Conservation (phyloP, 106 monocot genomes). For the Posidonia australis region DNA sequence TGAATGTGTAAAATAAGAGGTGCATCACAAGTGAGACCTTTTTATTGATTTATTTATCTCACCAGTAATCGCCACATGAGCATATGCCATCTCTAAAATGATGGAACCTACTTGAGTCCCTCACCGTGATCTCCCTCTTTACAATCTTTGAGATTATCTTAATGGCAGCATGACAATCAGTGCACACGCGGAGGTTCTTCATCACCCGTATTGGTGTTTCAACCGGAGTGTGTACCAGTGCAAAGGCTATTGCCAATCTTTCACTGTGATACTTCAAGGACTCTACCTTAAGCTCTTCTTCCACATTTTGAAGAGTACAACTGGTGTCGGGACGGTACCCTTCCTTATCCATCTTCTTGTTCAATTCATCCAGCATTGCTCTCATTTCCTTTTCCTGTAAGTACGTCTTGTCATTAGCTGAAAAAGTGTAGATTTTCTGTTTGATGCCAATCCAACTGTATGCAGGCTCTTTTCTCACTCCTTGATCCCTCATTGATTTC, state of each 20-base stretch:
- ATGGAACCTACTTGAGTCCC: conserved; percentile 65
- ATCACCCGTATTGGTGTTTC: conserved; percentile 56
- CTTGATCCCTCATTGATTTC: conserved; percentile 62
- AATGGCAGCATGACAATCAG: conserved; percentile 60
- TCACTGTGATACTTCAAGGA: conserved; percentile 75
- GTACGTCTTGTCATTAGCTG: conserved; percentile 34
- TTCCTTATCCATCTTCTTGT: conserved; percentile 36
- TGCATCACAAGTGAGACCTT: neutral
- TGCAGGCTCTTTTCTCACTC: conserved; percentile 61
- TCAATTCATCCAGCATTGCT: conserved; percentile 27
- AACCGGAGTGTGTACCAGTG: conserved; percentile 32
- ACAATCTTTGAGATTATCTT: conserved; percentile 56
- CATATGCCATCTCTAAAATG: conserved; percentile 70
- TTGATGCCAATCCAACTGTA: conserved; percentile 84
- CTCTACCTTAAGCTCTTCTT: conserved; percentile 47
- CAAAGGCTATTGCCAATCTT: conserved; percentile 67
- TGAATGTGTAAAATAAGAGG: too few relatives aligned
- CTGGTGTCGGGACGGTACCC: conserved; percentile 53
- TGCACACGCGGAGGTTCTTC: conserved; percentile 72
- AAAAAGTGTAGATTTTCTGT: conserved; percentile 37
- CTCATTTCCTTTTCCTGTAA: conserved; percentile 25
- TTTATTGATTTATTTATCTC: conserved; percentile 15
- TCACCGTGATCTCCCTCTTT: conserved; percentile 49
- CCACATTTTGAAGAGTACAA: conserved; percentile 53
- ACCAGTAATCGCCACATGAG: conserved; percentile 80